Evolutionary conservation across 306 rosid genomes (phyloP), one percentile per base, ranked within the genome.

Genomic region (Cicer judaicum): DNA sequence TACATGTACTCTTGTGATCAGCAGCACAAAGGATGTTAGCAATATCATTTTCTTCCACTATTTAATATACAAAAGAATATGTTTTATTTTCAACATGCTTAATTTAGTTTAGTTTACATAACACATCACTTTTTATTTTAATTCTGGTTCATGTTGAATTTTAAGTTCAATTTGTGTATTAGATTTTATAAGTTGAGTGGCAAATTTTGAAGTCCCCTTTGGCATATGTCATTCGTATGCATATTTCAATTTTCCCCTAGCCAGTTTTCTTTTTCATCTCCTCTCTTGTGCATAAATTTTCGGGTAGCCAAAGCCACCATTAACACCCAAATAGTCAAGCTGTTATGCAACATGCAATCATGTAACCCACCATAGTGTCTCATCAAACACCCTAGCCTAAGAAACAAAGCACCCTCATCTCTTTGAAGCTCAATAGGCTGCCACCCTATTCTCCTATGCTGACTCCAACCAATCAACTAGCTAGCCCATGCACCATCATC

Each of bases 151-250:
- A 44, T 34, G 4, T 50, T 49, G 13, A 49, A 49, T 49, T 49
- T 47, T 34, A 46, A 46, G 47, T 60, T 73, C 21, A 46, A 36
- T 47, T 61, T 73, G 19, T 29, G 65, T 29, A 7, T 46, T 50
- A 14, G 60, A 29, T 46, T 59, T 42, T 59, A 5, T 8, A 34
- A 59, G 16, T 46, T 60, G 59, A 34, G 61, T 61, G 19, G n/a
- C 2, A 2, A 40, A 48, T 2, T 10, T 14, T 14, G 10, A 5
- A 52, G 12, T 52, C 63, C 36, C 48, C 21, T 11, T 47, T 48
- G 71, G 46, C 60, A 48, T 15, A 7, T 11, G 12, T 24, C 68
- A 6, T 21, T 66, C 56, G 34, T 2, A 36, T 36, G 2, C 46
- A 21, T 67, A 67, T 46, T 67, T 43, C 42, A 12, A 43, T 8